phyloP scores from a whole-genome alignment of 192 early-diverging fungal genomes.

The Rhizoclosmatium globosum region DNA sequence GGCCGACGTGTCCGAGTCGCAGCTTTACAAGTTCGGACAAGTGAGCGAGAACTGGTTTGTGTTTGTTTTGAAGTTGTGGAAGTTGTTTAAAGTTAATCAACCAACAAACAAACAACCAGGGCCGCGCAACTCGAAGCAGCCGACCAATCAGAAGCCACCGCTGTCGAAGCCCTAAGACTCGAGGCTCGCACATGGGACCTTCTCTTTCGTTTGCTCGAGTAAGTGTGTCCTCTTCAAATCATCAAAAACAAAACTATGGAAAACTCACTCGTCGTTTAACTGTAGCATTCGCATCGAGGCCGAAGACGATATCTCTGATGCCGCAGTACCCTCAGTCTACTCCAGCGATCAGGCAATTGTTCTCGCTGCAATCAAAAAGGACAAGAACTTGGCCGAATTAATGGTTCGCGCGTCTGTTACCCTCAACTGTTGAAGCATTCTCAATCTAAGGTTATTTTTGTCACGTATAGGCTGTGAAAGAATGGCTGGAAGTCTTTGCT shows the following conservation, averaged over 20 bases:
- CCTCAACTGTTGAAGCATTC: no score
- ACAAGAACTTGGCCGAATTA: background rate
- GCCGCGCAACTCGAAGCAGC: background rate
- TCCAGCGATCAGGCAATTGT: slow-evolving; percentile 21
- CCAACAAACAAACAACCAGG: background rate
- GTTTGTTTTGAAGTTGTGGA: no score
- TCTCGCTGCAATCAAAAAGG: background rate
- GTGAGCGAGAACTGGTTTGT: no score
- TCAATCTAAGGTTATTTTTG: background rate
- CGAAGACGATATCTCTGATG: background rate
- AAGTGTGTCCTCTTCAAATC: background rate
- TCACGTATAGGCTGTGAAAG: slow-evolving; percentile 43
- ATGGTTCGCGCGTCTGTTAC: background rate
- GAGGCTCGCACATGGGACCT: background rate
- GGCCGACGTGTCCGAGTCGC: background rate
- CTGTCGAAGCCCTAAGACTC: background rate
- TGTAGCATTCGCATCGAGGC: background rate
- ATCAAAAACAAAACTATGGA: no score
- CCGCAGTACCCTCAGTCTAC: slow-evolving; percentile 11
- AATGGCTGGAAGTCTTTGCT: slow-evolving; percentile 55
- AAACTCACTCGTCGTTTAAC: background rate
- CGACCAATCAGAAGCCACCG: background rate
- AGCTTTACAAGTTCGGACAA: no score
- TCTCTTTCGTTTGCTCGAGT: background rate
- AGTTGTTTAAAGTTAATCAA: no score